These are phyloP conservation scores for Aspergillus carbonarius DNA, from an alignment of 2,329 filamentous ascomycete genomes.

Conservation along the genomic window DNA sequence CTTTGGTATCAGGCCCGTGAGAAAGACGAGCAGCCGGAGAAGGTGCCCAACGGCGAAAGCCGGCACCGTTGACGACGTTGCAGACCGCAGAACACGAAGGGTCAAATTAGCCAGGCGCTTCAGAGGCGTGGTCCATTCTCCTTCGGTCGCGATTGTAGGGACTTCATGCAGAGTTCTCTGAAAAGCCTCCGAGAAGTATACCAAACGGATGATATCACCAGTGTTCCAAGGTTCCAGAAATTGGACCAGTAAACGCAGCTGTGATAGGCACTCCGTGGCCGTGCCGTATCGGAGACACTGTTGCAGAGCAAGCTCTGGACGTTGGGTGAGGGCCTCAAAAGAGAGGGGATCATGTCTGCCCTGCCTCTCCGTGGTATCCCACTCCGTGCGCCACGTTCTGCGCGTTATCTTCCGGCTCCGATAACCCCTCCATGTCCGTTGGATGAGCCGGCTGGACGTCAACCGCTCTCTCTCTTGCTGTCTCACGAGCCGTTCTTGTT, in stretches of 20 bases:
- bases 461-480: conserved; percentile 77
- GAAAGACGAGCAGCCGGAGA: conserved; percentile 36
- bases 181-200: conserved; percentile 46
- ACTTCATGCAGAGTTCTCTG: conserved; percentile 39
- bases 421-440: conserved; percentile 81
- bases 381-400: conserved; percentile 57
- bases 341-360: conserved; percentile 31
- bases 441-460: conserved; percentile 71
- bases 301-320: conserved; percentile 52
- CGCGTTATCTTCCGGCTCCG: conserved; percentile 60
- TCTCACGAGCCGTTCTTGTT: conserved; percentile 77
- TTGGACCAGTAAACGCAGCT: conserved; percentile 66
- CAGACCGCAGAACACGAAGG: conserved; percentile 34
- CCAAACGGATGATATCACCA: conserved; percentile 41
- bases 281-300: conserved; percentile 34
- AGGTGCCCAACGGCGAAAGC: conserved; percentile 31
- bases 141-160: conserved; percentile 38
- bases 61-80: conserved; percentile 20
- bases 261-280: conserved; percentile 44
- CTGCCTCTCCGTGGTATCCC: conserved; percentile 59
- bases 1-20: conserved; percentile 41
- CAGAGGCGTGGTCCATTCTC: conserved; percentile 43
- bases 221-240: conserved; percentile 58
- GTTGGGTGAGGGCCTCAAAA: conserved; percentile 37
- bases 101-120: conserved; percentile 38